A percentile compares a stretch with the other conserved stretches of the same genome.
Evolutionary conservation across 257 asterid species (phyloP).

Genomic region (Rubia yunnanensis): DNA sequence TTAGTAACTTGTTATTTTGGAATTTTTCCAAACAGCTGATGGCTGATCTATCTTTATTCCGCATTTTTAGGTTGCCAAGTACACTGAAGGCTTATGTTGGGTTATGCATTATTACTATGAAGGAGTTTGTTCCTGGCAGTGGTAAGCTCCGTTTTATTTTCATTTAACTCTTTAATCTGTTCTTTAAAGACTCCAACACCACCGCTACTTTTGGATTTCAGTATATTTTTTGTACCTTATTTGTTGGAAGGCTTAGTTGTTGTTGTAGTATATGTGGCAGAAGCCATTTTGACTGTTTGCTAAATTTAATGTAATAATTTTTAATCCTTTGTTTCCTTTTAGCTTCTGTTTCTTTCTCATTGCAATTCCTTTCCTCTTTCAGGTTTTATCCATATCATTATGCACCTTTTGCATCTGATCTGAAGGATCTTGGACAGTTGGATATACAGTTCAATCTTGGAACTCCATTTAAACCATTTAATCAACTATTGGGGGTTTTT

Average conservation of each 20-base stretch:
- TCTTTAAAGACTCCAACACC: neutral
- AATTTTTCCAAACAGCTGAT: neutral
- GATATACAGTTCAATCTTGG: conserved; percentile 68
- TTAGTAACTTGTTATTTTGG: neutral
- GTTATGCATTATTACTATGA: conserved; percentile 96
- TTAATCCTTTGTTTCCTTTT: neutral
- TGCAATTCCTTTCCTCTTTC: conserved; percentile 12
- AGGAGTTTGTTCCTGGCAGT: conserved; percentile 97
- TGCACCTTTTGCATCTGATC: conserved; percentile 98
- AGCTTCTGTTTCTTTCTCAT: neutral
- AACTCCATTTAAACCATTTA: conserved; percentile 90
- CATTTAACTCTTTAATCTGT: neutral
- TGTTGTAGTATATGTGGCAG: neutral
- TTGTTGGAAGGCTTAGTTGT: neutral
- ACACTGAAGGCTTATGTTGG: conserved; percentile 95
- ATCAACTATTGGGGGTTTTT: conserved; percentile 88
- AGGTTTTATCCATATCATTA: conserved; percentile 98
- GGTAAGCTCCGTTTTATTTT: conserved; percentile 36
- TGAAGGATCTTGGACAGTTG: conserved; percentile 67
- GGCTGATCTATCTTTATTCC: conserved; percentile 6
- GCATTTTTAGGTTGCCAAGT: conserved; percentile 56
- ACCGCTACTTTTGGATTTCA: too few species aligned
- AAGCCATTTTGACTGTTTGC: neutral
- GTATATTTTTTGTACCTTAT: neutral
- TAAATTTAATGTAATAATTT: too few species aligned